Percentiles rank a stretch among this genome's conserved stretches.
Evolutionary conservation across 805 yeast species (phyloP).

Genomic region (Ogataea sp.): DNA sequence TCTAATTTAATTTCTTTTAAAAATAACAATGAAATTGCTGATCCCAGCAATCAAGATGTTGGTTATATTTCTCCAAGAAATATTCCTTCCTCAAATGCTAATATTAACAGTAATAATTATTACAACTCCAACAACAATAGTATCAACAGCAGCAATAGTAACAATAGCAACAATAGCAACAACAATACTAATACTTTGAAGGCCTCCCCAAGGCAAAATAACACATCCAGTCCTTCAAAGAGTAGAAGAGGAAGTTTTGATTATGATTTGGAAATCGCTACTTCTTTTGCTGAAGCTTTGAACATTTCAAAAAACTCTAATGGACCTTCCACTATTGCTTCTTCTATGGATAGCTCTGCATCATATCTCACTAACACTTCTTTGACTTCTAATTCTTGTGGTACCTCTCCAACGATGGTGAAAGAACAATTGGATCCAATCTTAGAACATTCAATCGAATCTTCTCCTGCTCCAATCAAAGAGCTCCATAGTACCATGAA

Average conservation of each 20-base stretch:
- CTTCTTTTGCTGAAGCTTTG: conserved; percentile 35
- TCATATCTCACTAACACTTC: conserved; percentile 25
- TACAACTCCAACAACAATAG: background rate
- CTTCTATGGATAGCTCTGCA: conserved; percentile 36
- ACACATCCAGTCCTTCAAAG: conserved; percentile 3
- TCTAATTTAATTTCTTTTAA: background rate
- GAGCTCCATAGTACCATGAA: too few relatives aligned
- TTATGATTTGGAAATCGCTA: conserved; percentile 35
- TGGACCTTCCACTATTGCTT: too few relatives aligned
- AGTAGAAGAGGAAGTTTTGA: conserved; percentile 4
- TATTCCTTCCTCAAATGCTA: background rate
- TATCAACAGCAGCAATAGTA: conserved; percentile 3
- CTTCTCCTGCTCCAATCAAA: conserved; percentile 1
- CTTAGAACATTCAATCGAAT: conserved; percentile 25
- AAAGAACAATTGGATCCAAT: conserved; percentile 18
- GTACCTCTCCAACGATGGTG: conserved; percentile 14
- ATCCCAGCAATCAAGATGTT: background rate
- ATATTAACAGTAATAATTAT: background rate
- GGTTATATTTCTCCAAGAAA: too few relatives aligned
- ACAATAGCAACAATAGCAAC: conserved; percentile 4
- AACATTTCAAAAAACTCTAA: conserved; percentile 20
- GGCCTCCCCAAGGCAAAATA: background rate
- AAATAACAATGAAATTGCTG: background rate
- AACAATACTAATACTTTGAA: background rate
- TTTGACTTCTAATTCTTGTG: conserved; percentile 19